Evolutionary conservation across 306 rosid genomes (phyloP), one percentile per base, ranked within the genome.

Genomic region (Vachellia collinsii): DNA sequence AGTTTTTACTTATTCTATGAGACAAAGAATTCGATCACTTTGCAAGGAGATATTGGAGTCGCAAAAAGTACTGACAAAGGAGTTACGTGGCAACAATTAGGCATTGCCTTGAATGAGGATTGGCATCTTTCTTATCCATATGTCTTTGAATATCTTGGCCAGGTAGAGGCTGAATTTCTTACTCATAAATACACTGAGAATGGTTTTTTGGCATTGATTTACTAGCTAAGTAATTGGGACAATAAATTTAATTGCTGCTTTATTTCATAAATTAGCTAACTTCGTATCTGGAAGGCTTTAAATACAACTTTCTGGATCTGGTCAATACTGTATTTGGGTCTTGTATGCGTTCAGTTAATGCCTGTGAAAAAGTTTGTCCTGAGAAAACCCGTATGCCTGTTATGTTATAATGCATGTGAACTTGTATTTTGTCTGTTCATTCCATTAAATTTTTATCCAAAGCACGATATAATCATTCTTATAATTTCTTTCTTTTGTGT

Each of bases 101-200:
- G 99, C 85, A 88, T 93, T 79, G 99, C 97, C 80, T 89, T 96
- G 91, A 81, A 87, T 58, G 99, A 96, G 87, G 91, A 92, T 50
- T 96, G 99, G 99, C 99, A 93, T 87, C 97, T 96, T 77, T 96
- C 99, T 63, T 89, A 85, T 81, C 99, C 99, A 0, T 96, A 79
- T 72, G 93, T 96, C 77, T 96, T 96, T 82, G 74, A 84, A 73
- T 90, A 96, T 82, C 85, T 65, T 34, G 98, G 85, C 72, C 86
- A 93, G 86, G 99, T 96, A 91, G 20, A 44, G 44, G 54, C 36
- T 43, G 39, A 43, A 43, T 70, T 70, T 69, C 17, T 70, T 70
- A 70, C 20, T 11, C 20, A 9, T 66, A 17, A 38, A 38, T 8
- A 17, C 17, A 19, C 7, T 9, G 50, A 41, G 34, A 41, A 67